These are phyloP conservation scores for Catharanthus roseus DNA, from an alignment of 257 asterid species.

Conservation along the genomic window DNA sequence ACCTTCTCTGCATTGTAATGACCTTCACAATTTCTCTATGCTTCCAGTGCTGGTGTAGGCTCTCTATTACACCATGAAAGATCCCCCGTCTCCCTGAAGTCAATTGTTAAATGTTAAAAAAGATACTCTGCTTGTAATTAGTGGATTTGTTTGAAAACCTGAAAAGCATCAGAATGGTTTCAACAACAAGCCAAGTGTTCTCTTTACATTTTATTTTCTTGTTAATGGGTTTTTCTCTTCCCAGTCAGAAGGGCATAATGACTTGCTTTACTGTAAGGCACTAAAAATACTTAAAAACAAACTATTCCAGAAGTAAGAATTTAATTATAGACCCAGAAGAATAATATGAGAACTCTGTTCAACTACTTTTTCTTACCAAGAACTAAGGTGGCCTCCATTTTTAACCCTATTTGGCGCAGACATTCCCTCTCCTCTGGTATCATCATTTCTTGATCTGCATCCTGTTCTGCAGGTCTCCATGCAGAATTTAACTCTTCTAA, in stretches of 20 bases:
- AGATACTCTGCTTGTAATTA: not conserved
- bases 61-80: conserved; percentile 78
- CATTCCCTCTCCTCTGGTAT: conserved; percentile 75
- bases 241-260: too few species aligned
- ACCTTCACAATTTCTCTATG: conserved; percentile 86
- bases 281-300: not conserved
- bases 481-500: conserved; percentile 46
- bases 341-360: not conserved
- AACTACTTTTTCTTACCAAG: conserved; percentile 57
- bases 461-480: conserved; percentile 44
- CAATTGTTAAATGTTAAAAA: not conserved
- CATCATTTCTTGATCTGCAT: conserved; percentile 59
- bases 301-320: not conserved
- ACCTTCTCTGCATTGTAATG: conserved; percentile 72
- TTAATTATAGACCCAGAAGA: not conserved
- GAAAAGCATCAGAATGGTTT: not conserved
- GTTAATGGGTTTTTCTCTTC: too few species aligned
- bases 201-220: too few species aligned
- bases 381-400: conserved; percentile 55
- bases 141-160: not conserved
- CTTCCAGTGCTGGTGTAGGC: conserved; percentile 95
- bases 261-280: not conserved
- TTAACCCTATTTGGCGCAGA: conserved; percentile 59
- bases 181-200: not conserved
- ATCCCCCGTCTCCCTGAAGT: conserved; percentile 79